phyloP scores from a whole-genome alignment of 176 grass and related monocot genomes.

The Guadua angustifolia region DNA sequence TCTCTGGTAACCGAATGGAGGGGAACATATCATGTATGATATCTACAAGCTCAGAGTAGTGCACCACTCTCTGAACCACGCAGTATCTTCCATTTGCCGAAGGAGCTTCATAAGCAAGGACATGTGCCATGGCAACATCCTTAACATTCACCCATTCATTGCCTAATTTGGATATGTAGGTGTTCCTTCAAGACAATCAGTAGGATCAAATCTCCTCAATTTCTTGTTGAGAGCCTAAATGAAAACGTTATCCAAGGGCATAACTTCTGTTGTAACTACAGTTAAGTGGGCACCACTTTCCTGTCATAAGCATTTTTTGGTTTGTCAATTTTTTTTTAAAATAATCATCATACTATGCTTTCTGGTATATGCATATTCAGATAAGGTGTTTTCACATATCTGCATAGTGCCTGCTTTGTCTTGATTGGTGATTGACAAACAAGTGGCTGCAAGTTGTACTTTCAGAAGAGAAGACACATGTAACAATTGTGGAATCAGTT shows the following conservation, averaged over 20 bases:
- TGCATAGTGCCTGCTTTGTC: too few relatives aligned
- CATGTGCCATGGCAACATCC: constrained; percentile 47
- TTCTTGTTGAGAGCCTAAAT: background rate
- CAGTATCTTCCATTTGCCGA: constrained; percentile 37
- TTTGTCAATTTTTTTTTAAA: too few relatives aligned
- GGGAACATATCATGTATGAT: constrained; percentile 40
- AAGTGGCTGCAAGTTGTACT: too few relatives aligned
- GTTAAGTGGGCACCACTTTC: background rate
- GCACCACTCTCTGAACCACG: constrained; percentile 36
- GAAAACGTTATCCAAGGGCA: background rate
- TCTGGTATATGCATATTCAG: too few relatives aligned
- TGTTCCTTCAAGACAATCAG: constrained; percentile 23
- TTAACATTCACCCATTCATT: constrained; percentile 34
- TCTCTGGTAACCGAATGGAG: constrained; percentile 18
- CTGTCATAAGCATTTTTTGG: background rate
- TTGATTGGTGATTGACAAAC: too few relatives aligned
- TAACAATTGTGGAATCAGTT: too few relatives aligned
- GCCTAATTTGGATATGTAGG: constrained; percentile 32
- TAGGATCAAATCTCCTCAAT: background rate
- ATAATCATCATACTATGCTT: too few relatives aligned
- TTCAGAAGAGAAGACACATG: too few relatives aligned
- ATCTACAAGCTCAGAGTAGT: constrained; percentile 39
- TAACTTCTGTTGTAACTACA: background rate
- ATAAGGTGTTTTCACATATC: too few relatives aligned
- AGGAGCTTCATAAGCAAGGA: constrained; percentile 34